These are phyloP conservation scores for Beauveria asiatica DNA, from an alignment of 2,329 filamentous ascomycete genomes.

Conservation along the genomic window DNA sequence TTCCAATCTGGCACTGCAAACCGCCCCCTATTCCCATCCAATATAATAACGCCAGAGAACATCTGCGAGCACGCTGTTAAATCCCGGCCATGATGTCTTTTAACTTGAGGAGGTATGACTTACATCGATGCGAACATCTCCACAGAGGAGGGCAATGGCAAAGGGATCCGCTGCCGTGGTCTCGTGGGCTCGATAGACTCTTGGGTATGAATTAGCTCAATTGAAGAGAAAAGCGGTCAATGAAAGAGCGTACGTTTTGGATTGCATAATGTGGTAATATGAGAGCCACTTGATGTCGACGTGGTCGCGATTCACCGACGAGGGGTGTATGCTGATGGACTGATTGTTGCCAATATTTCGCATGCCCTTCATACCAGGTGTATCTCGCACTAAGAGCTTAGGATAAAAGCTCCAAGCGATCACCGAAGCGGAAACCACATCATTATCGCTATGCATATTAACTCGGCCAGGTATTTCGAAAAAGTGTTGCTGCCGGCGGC, in stretches of 20 bases:
- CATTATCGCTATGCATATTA: constrained; percentile 70
- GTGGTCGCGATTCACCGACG: constrained; percentile 74
- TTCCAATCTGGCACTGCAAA: constrained; percentile 87
- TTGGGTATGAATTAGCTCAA: constrained; percentile 25
- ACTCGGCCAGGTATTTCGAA: constrained; percentile 73
- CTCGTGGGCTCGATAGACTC: constrained; percentile 83
- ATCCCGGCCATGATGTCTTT: background rate
- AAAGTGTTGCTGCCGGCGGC: constrained; percentile 62
- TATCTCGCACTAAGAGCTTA: constrained; percentile 76
- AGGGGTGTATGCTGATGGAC: constrained; percentile 75
- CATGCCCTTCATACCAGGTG: constrained; percentile 61
- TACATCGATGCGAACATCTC: constrained; percentile 80
- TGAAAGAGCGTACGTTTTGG: constrained; percentile 53
- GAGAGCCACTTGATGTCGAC: constrained; percentile 71
- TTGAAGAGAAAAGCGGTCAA: background rate
- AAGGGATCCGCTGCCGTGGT: constrained; percentile 75
- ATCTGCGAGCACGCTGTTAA: constrained; percentile 40
- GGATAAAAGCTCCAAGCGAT: constrained; percentile 95
- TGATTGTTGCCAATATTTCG: constrained; percentile 93
- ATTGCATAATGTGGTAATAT: constrained; percentile 97
- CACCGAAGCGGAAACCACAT: constrained; percentile 69
- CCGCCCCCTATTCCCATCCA: constrained; percentile 79
- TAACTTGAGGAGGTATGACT: constrained; percentile 18
- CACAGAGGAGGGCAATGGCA: constrained; percentile 74
- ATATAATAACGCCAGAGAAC: constrained; percentile 75